These are phyloP conservation scores for Trichophyton schoenleinii DNA, from an alignment of 2,329 filamentous ascomycete genomes.

Conservation along the genomic window DNA sequence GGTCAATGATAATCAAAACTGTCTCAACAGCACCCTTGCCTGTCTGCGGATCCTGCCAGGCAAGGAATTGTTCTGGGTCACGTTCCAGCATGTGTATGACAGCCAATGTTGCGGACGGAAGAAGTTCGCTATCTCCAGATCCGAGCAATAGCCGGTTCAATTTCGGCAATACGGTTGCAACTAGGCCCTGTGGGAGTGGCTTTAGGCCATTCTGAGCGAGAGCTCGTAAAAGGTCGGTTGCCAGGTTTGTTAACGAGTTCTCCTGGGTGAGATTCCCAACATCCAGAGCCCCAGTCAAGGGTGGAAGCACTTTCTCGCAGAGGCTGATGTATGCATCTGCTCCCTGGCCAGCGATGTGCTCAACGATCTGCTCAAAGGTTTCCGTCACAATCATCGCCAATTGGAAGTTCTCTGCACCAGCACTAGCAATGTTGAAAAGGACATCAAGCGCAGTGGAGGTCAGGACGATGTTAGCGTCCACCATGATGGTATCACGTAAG, in stretches of 20 bases:
- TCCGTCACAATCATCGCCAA: conserved; percentile 78
- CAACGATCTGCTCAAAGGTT: conserved; percentile 78
- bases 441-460: conserved; percentile 60
- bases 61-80: conserved; percentile 79
- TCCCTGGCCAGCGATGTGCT: conserved; percentile 51
- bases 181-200: conserved; percentile 75
- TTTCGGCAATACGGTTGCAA: conserved; percentile 75
- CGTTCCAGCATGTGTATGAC: conserved; percentile 83
- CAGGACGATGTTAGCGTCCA: conserved; percentile 64
- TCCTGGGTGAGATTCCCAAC: conserved; percentile 76
- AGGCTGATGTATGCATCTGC: conserved; percentile 61
- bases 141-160: conserved; percentile 69
- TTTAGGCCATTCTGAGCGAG: conserved; percentile 72
- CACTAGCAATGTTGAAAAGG: conserved; percentile 78
- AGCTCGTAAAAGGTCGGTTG: conserved; percentile 69
- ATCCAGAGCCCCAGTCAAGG: conserved; percentile 78
- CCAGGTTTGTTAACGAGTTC: conserved; percentile 64
- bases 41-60: conserved; percentile 63
- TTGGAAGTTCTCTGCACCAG: conserved; percentile 82
- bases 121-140: conserved; percentile 73
- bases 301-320: conserved; percentile 75
- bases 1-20: conserved; percentile 81
- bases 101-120: conserved; percentile 72
- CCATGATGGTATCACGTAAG: conserved; percentile 65
- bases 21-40: conserved; percentile 78